phyloP scores from a whole-genome alignment of 495 filamentous ascomycete genomes.

The Penicillium maclennaniae region DNA sequence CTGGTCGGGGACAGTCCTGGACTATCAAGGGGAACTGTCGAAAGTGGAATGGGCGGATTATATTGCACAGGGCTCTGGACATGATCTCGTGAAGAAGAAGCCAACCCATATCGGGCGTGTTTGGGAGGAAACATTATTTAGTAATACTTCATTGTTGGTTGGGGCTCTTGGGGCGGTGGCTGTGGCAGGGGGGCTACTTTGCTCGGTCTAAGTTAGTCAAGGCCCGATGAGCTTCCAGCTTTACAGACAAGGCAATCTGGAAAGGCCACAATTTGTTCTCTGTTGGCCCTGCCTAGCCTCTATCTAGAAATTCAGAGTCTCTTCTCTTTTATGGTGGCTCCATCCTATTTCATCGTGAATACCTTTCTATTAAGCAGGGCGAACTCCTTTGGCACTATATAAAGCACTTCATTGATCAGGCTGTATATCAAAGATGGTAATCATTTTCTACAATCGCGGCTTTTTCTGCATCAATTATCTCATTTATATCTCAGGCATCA shows the following conservation, averaged over 20 bases:
- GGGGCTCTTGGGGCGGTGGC: conserved; percentile 29
- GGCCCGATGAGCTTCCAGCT: background rate
- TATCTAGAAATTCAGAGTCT: no score
- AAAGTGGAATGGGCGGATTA: conserved; percentile 49
- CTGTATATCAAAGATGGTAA: no score
- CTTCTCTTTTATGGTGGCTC: no score
- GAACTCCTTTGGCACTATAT: no score
- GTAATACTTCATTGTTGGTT: conserved; percentile 29
- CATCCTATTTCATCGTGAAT: no score
- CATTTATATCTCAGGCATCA: background rate
- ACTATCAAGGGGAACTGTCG: conserved; percentile 45
- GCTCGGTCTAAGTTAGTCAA: conserved; percentile 4
- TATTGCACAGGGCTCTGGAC: conserved; percentile 35
- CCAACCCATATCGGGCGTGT: conserved; percentile 39
- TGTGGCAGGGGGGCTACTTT: conserved; percentile 14
- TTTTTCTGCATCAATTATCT: background rate
- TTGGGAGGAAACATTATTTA: conserved; percentile 39
- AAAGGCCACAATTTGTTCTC: background rate
- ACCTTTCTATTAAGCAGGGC: no score
- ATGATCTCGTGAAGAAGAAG: conserved; percentile 27
- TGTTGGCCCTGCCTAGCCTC: background rate
- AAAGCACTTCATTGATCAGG: no score
- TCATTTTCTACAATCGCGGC: no score
- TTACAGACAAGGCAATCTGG: no score
- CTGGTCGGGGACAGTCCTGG: conserved; percentile 48